Evolutionary conservation across 208 protist genomes (phyloP).

Genomic region (Acanthamoeba lenticulata): DNA sequence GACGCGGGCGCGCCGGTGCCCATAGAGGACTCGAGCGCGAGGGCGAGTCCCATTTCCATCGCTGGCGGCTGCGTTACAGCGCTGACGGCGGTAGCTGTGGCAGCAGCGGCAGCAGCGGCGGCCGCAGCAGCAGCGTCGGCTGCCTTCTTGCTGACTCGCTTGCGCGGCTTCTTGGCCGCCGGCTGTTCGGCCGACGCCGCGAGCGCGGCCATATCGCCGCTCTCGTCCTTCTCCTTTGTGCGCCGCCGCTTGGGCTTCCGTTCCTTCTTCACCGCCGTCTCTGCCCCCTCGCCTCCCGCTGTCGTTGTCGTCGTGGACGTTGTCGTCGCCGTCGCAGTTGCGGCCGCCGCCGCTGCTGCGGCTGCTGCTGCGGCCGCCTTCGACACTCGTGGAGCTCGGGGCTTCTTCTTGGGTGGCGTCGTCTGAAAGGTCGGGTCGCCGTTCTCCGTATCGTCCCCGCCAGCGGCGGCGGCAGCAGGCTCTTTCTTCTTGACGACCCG

Average conservation of each 20-base stretch:
- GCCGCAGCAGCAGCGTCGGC: neutral
- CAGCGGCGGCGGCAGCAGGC: neutral
- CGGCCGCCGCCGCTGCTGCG: neutral
- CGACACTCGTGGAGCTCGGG: neutral
- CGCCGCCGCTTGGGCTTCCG: conserved; percentile 17
- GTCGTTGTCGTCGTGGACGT: neutral
- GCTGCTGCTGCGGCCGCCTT: neutral
- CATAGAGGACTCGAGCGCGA: conserved; percentile 17
- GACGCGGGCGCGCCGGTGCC: neutral
- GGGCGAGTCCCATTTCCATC: neutral
- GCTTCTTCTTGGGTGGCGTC: neutral
- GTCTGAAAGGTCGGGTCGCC: neutral
- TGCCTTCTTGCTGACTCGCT: neutral
- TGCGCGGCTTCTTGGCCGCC: neutral
- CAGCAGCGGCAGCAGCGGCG: neutral
- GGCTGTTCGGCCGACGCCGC: neutral
- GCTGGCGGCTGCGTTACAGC: neutral
- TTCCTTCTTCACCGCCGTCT: neutral
- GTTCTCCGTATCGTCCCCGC: neutral
- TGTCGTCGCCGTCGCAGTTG: neutral
- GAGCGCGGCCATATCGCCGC: neutral
- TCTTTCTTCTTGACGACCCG: neutral
- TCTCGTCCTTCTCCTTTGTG: neutral
- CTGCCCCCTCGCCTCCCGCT: neutral
- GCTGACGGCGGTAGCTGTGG: neutral